phyloP scores from a whole-genome alignment of 2,329 filamentous ascomycete species.

The Cyphellophora attinorum region DNA sequence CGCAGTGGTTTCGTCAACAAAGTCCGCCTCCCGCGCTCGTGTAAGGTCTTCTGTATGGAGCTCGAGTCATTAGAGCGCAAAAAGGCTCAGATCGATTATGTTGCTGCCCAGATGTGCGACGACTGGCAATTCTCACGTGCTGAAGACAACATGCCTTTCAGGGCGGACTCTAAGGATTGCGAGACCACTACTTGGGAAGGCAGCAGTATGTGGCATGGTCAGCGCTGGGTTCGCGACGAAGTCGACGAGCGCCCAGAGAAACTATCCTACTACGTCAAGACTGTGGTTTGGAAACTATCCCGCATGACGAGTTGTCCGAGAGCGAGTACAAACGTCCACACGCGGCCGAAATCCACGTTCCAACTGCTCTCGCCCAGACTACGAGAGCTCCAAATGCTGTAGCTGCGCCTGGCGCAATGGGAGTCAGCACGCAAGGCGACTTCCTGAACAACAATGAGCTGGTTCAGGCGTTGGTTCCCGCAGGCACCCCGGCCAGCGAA shows the following conservation, averaged over 20 bases:
- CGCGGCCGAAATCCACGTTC: too few species aligned
- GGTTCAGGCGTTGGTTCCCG: too few species aligned
- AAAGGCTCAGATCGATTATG: conserved; percentile 33
- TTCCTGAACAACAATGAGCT: too few species aligned
- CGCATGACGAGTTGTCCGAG: too few species aligned
- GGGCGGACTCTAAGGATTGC: conserved; percentile 21
- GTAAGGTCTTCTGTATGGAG: conserved; percentile 34
- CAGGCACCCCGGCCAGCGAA: too few species aligned
- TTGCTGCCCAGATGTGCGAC: conserved; percentile 29
- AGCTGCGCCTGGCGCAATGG: too few species aligned
- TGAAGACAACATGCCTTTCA: conserved; percentile 24
- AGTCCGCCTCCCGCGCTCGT: conserved; percentile 22
- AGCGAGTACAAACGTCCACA: too few species aligned
- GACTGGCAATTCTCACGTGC: conserved; percentile 27
- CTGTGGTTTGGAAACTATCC: conserved; percentile 30
- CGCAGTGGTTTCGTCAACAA: conserved; percentile 27
- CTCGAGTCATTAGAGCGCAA: conserved; percentile 40
- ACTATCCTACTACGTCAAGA: conserved; percentile 36
- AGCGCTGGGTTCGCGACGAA: conserved; percentile 36
- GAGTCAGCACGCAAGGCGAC: too few species aligned
- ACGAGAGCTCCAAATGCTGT: too few species aligned
- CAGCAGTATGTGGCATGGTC: conserved; percentile 29
- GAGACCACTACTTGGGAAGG: conserved; percentile 35
- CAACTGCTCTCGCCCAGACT: too few species aligned
- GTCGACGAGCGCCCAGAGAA: conserved; percentile 22